These are phyloP conservation scores for Globisporangium irregulare DNA, from an alignment of 352 stramenopile species.

Conservation along the genomic window DNA sequence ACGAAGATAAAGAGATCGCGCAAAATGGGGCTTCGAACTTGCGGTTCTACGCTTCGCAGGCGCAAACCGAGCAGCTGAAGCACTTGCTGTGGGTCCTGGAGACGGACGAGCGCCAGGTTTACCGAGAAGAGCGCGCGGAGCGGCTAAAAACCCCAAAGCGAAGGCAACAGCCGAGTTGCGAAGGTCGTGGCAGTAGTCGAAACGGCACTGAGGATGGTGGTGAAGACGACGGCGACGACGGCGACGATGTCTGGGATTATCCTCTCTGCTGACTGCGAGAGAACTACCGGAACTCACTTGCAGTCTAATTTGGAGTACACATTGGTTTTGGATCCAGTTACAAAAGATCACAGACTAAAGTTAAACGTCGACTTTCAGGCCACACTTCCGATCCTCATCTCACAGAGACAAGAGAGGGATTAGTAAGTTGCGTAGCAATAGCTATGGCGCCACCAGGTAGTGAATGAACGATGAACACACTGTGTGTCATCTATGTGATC, in stretches of 20 bases:
- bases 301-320: neutral
- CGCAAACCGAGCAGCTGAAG: conserved; percentile 52
- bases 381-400: neutral
- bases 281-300: neutral
- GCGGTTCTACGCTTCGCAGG: conserved; percentile 47
- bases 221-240: conserved; percentile 27
- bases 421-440: neutral
- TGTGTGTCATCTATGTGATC: neutral
- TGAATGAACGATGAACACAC: neutral
- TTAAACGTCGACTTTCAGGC: neutral
- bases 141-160: conserved; percentile 9
- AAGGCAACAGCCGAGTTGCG: neutral
- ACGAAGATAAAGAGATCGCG: neutral
- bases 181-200: neutral
- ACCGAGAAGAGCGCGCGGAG: conserved; percentile 21
- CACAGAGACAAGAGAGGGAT: neutral
- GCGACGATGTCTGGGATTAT: conserved; percentile 64
- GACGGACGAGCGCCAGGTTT: conserved; percentile 25
- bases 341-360: neutral
- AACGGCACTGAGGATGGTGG: conserved; percentile 24
- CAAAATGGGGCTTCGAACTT: conserved; percentile 21
- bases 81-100: conserved; percentile 65
- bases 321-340: conserved; percentile 6
- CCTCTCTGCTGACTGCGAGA: conserved; percentile 27
- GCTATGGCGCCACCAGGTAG: conserved; percentile 17